Evolutionary conservation across 2,329 filamentous ascomycete species (phyloP).

Genomic region (Ramichloridium luteum): DNA sequence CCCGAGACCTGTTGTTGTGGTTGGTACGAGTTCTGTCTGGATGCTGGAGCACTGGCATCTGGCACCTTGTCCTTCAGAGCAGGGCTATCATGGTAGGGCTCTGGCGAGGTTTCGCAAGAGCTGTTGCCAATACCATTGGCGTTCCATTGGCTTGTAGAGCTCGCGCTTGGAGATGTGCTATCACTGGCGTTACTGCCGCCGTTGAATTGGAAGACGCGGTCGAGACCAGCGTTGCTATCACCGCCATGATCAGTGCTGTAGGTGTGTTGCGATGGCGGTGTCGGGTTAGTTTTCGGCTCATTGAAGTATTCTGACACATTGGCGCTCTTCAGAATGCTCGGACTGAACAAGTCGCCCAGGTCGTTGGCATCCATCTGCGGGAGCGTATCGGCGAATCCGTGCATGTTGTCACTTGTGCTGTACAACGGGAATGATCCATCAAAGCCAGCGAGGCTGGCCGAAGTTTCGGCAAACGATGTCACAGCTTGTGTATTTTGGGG

Average conservation of each 20-base stretch:
- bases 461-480: constrained; percentile 18
- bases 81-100: constrained; percentile 62
- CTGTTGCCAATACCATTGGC: constrained; percentile 50
- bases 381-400: constrained; percentile 23
- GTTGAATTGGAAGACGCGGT: constrained; percentile 41
- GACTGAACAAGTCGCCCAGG: constrained; percentile 49
- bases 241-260: constrained; percentile 25
- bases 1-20: constrained; percentile 6
- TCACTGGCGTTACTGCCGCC: constrained; percentile 33
- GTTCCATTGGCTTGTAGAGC: constrained; percentile 39
- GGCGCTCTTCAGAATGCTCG: constrained; percentile 38
- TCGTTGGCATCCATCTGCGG: constrained; percentile 22
- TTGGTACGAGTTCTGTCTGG: constrained; percentile 1
- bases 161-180: constrained; percentile 40
- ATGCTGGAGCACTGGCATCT: constrained; percentile 3
- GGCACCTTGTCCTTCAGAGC: constrained; percentile 37
- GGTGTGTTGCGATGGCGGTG: constrained; percentile 8
- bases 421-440: constrained; percentile 18
- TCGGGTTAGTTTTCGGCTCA: constrained; percentile 11
- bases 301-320: constrained; percentile 23
- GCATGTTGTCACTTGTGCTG: constrained; percentile 24
- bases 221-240: constrained; percentile 32
- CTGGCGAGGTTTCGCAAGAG: constrained; percentile 61
- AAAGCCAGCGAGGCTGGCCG: constrained; percentile 8
- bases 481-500: constrained; percentile 18